Base-by-base conservation (phyloP, 75 land plant species). In the Isoetes taiwanensis region DNA sequence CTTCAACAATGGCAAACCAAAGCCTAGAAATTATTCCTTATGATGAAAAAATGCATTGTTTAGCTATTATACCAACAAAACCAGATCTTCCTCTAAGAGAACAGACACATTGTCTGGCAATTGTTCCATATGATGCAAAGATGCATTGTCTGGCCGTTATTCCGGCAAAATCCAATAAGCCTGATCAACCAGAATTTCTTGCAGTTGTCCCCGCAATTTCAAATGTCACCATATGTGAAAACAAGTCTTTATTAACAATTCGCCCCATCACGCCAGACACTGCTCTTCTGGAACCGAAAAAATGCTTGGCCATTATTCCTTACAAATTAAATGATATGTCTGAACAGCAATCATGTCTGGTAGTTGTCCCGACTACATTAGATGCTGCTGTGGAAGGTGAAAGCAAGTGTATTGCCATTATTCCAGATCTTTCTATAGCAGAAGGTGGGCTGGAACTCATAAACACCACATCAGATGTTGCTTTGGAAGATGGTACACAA, bases 121-220 rank as follows among this genome's bases (percentile, higher is more conserved):
- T 46, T 16, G 50, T 46, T 46, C 50, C 50, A 46, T 46, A 19
- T 16, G 50, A 46, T 23, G 50, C 16, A 6, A 46, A 19, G 50
- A 46, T 46, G 50, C 16, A 46, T 23, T 46, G 50, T 46, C n/a
- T 46, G 50, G 50, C 50, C 50, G 25, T 46, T 3, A 19, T 46
- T n/a, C 50, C 50, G 6, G 50, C 16, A 4, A 19, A 19, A 6
- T 6, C 50, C 8, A 19, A 19, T 6, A n/a, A n/a, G 6, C 25
- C 8, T 46, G 50, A n/a, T n/a, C 6, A 19, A 8, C 12, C 8
- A 19, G 21, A 46, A 23, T 16, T 23, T 5, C 50, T 46, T 16
- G 50, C 50, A 8, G 21, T 46, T n/a, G 25, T 46, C 23, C 50
- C 50, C 9, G 5, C 25, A 19, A 8, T 6, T 4, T 19, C 8